Evolutionary conservation across 495 filamentous ascomycete genomes (phyloP).

Genomic region (Parmelia sp.): DNA sequence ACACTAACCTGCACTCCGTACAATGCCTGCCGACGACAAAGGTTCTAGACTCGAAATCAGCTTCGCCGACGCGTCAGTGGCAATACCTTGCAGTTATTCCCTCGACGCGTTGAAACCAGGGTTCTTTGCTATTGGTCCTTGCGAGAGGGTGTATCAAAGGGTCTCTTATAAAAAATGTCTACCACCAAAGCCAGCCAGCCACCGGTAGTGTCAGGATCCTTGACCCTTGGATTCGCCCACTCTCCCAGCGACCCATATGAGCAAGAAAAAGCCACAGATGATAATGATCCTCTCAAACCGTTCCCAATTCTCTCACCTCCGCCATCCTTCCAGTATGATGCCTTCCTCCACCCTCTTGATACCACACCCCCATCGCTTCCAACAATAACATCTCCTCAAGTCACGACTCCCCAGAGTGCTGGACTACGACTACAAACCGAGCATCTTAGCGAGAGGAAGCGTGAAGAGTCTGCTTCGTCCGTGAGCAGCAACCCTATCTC

Average conservation of each 20-base stretch:
- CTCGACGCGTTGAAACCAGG: not conserved
- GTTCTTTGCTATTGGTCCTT: not conserved
- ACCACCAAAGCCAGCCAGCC: not conserved
- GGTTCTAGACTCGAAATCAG: not conserved
- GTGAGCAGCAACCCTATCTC: constrained; percentile 23
- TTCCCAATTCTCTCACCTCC: constrained; percentile 8
- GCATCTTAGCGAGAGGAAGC: constrained; percentile 27
- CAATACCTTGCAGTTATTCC: not conserved
- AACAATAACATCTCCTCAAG: constrained; percentile 17
- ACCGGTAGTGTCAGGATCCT: not conserved
- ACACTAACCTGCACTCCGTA: not conserved
- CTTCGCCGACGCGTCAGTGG: not conserved
- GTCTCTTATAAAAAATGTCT: not conserved
- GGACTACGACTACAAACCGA: constrained; percentile 34
- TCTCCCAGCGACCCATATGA: constrained; percentile 1
- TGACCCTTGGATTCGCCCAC: not conserved
- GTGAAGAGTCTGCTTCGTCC: constrained; percentile 20
- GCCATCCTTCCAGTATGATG: constrained; percentile 24
- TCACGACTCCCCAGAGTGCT: constrained; percentile 30
- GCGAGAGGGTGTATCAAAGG: not conserved
- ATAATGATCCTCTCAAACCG: not conserved
- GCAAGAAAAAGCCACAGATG: not conserved
- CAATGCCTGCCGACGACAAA: not conserved
- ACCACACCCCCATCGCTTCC: constrained; percentile 19
- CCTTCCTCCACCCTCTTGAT: constrained; percentile 23